Conservation (phyloP, 106 monocot species). For the Dendrobium catenatum region DNA sequence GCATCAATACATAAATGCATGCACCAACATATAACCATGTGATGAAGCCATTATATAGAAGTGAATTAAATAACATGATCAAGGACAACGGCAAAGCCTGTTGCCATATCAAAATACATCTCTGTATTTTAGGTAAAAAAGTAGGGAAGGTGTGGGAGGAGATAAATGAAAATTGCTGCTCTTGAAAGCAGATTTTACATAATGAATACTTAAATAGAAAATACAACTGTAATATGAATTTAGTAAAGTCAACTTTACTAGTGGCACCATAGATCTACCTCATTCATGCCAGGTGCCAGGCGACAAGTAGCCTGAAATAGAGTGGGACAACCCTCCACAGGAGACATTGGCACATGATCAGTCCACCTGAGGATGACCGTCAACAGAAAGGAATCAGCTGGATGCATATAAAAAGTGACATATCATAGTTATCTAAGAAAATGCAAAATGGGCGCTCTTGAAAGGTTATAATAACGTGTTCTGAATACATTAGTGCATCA, state of each 20-base stretch:
- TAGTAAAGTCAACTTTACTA: not conserved
- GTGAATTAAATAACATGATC: not conserved
- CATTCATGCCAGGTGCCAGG: conserved; percentile 69
- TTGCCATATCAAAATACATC: not conserved
- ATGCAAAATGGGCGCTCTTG: not conserved
- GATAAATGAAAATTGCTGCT: not conserved
- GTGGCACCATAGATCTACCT: conserved; percentile 29
- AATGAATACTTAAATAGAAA: not conserved
- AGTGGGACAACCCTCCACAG: conserved; percentile 75
- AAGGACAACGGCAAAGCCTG: not conserved
- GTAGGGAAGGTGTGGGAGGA: not conserved
- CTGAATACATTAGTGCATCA: not conserved
- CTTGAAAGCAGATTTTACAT: not conserved
- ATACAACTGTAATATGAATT: not conserved
- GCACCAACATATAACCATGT: not conserved
- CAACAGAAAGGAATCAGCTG: conserved; percentile 3
- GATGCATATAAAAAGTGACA: not conserved
- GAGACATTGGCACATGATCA: conserved; percentile 79
- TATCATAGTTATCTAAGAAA: not conserved
- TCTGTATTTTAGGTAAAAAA: not conserved
- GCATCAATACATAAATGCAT: not conserved
- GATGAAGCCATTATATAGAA: not conserved
- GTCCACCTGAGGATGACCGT: conserved; percentile 52
- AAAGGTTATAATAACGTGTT: too few species aligned
- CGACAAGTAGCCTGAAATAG: conserved; percentile 75